Conservation (phyloP, 257 asterid genomes). For the Coffea eugenioides region DNA sequence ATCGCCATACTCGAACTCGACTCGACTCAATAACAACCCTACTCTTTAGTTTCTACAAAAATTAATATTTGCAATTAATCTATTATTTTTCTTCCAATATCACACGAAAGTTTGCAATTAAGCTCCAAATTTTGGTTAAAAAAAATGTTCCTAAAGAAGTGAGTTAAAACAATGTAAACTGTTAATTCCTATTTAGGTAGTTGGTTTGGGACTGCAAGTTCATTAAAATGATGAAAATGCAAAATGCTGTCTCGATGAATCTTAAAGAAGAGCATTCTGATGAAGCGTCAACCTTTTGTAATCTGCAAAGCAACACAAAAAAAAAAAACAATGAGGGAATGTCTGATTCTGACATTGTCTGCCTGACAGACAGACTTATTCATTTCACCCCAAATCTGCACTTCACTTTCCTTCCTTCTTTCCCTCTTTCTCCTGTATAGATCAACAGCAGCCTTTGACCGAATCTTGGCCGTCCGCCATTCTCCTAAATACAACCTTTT, state of each 20-base stretch:
- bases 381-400: constrained; percentile 25
- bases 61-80: neutral
- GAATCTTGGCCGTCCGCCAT: constrained; percentile 51
- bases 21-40: too few relatives aligned
- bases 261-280: neutral
- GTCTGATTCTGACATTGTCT: constrained; percentile 46
- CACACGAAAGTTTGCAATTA: neutral
- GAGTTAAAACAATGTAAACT: too few relatives aligned
- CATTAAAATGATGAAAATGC: neutral
- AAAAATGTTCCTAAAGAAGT: neutral
- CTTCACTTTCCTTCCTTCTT: constrained; percentile 18
- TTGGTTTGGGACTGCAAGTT: too few relatives aligned
- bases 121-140: neutral
- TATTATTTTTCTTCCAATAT: neutral
- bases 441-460: constrained; percentile 69
- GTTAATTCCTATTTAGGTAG: neutral
- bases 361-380: constrained; percentile 20
- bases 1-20: too few relatives aligned
- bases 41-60: neutral
- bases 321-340: constrained; percentile 31
- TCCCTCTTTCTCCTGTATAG: constrained; percentile 8
- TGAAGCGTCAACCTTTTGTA: constrained; percentile 7
- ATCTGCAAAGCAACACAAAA: neutral
- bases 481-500: constrained; percentile 12
- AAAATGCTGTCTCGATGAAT: neutral